Base-by-base conservation (phyloP, 1,284 basidiomycete species). In the Leccinum griseonigrum region DNA sequence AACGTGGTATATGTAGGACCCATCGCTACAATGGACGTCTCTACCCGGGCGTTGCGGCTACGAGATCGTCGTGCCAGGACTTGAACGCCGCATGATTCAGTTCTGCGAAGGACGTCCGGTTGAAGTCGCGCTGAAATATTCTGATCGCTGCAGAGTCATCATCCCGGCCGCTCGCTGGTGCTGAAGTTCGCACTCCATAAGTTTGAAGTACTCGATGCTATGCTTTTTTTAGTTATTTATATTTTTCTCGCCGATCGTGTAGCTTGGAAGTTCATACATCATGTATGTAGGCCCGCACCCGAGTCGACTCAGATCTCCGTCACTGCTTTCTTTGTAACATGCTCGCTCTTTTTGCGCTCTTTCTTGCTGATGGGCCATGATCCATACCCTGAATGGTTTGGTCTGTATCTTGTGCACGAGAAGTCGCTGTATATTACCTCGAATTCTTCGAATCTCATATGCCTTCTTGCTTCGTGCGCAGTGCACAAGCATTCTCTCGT, bases 101-200 rank as follows among this genome's bases (percentile, higher is more conserved):
- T 28, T 31, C 29, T 3, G 5, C 38, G n/a, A 57, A 9, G 29
- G 43, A 32, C 14, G n/a, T 57, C 18, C 60, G 11, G 3, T 43
- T 1, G 34, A 14, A 9, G 32, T 61, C 6, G 40, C 56, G 14
- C 22, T 2, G 60, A 61, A 13, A 40, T 61, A 36, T 62, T 62
- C 29, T 61, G 34, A 62, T 43, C 34, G 13, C 34, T 13, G 34
- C 13, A 34, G 11, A 34, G 14, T 16, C 13, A 16, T 38, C 7
- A 38, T 38, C 36, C 36, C 14, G 3, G 36, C 36, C 22, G 22
- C 22, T 26, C 22, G 22, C 22, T 16, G 38, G 16, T n/a, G 38
- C 16, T 40, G 38, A n/a, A n/a, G 16, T 40, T 40, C 8, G 38
- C 16, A 1, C 16, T 40, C 4, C 0, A 4, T 40, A 1, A 2